phyloP scores from a whole-genome alignment of 805 yeast genomes.

The Phaffomyces thermotolerans region DNA sequence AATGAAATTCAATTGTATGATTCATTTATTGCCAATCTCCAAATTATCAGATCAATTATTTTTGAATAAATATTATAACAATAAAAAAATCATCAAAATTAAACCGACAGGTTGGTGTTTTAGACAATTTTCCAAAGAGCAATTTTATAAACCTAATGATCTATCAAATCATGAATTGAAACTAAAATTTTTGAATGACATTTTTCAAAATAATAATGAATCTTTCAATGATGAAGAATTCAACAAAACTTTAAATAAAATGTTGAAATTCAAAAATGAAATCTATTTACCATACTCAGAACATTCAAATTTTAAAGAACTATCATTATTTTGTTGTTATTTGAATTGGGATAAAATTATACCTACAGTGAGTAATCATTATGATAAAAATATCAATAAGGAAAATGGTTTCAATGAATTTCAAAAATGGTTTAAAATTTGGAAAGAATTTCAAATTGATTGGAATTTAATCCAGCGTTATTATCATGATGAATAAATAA shows the following conservation, averaged over 20 bases:
- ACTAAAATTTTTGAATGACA: neutral
- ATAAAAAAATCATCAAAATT: conserved; percentile 48
- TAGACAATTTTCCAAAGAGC: conserved; percentile 18
- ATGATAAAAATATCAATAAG: conserved; percentile 14
- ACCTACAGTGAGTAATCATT: conserved; percentile 65
- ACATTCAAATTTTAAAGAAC: conserved; percentile 84
- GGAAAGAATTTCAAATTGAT: conserved; percentile 9
- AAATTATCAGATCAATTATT: conserved; percentile 35
- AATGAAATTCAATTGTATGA: conserved; percentile 26
- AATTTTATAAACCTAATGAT: neutral
- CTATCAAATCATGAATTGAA: neutral
- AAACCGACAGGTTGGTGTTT: conserved; percentile 92
- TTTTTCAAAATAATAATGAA: neutral
- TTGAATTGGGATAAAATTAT: conserved; percentile 48
- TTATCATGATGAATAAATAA: conserved; percentile 6
- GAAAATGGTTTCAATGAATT: conserved; percentile 3
- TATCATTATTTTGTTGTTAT: conserved; percentile 54
- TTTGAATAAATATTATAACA: conserved; percentile 20
- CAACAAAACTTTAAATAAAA: neutral
- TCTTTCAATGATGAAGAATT: conserved; percentile 1
- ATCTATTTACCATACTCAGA: conserved; percentile 74
- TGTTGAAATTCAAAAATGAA: conserved; percentile 28
- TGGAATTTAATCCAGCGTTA: conserved; percentile 6
- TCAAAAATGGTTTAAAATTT: conserved; percentile 15
- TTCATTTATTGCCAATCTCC: conserved; percentile 70